These are phyloP conservation scores for Ustilago sp. DNA, from an alignment of 1,284 basidiomycete species.

Conservation along the genomic window DNA sequence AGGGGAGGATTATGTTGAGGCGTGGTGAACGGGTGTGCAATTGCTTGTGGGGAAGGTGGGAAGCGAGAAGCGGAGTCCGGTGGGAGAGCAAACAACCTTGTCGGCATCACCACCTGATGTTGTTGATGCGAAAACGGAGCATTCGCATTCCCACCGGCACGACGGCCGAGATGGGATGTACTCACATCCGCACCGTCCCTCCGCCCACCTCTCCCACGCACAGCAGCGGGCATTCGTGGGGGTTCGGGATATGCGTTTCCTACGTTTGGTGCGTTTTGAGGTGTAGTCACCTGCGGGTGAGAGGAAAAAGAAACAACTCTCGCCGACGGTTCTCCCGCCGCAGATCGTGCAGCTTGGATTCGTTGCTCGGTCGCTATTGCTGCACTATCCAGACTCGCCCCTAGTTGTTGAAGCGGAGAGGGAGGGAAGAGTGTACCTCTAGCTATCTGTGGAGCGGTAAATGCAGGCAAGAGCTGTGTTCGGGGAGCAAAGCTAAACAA, in stretches of 20 bases:
- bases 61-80: too few species aligned
- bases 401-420: neutral
- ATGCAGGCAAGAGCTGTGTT: neutral
- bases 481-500: constrained; percentile 1
- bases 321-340: neutral
- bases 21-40: neutral
- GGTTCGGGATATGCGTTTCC: neutral
- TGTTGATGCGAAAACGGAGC: too few species aligned
- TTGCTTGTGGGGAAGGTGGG: neutral
- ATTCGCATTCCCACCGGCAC: neutral
- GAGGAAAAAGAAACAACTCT: neutral
- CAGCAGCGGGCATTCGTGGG: neutral
- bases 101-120: too few species aligned
- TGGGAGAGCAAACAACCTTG: too few species aligned
- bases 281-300: neutral
- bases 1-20: neutral
- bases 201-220: neutral
- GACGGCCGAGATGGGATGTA: constrained; percentile 3
- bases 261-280: neutral
- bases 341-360: constrained; percentile 1
- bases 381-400: constrained; percentile 24
- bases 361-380: constrained; percentile 24
- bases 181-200: neutral
- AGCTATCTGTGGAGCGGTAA: constrained; percentile 2
- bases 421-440: neutral